Evolutionary conservation across 176 grass and related monocot genomes (phyloP), one percentile per base, ranked within the genome.

Genomic region (Echinochloa phyllopogon): DNA sequence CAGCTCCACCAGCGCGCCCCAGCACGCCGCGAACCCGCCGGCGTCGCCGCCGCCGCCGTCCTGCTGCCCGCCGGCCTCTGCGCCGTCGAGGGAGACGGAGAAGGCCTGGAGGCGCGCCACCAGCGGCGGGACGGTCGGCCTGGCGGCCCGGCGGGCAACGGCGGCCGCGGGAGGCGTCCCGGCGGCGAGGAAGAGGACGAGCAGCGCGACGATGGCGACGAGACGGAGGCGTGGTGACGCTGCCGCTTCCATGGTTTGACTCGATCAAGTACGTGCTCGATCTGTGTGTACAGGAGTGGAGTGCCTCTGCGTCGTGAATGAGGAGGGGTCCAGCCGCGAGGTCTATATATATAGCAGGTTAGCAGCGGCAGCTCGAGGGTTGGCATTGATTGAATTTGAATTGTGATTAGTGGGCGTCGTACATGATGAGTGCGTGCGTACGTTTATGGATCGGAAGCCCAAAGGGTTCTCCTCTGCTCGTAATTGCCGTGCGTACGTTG

Each of bases 1-100:
- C 24, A 93, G 93, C 87, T 90, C 61, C 47, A 79, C 51, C 50
- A 95, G 69, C 11, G 93, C 87, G 41, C 76, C 89, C 93, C 89
- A 90, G 93, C 93, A 94, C 72, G 95, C 87, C 0, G 60, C 66
- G 18, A 93, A 58, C 65, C 84, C 84, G 42, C 47, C 82, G 44
- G 33, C 63, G n/a, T n/a, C n/a, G n/a, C n/a, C n/a, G n/a, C 84
- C 84, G 42, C 47, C 82, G 44, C 33, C 63, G n/a, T n/a, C 70
- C 6, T 44, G 6, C 42, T 44, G 42, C 42, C 42, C 57, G 18
- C 3, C n/a, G n/a, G n/a, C 52, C 20, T 60, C 57, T 55, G 52
- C 18, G 5, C 51, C 50, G 33, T 76, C 73, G 50, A 76, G 73
- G 51, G 73, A n/a, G 33, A n/a, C 18, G 51, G 51, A 14, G 33